Evolutionary conservation across 2,329 filamentous ascomycete genomes (phyloP).

Genomic region (Grosmannia huntii): DNA sequence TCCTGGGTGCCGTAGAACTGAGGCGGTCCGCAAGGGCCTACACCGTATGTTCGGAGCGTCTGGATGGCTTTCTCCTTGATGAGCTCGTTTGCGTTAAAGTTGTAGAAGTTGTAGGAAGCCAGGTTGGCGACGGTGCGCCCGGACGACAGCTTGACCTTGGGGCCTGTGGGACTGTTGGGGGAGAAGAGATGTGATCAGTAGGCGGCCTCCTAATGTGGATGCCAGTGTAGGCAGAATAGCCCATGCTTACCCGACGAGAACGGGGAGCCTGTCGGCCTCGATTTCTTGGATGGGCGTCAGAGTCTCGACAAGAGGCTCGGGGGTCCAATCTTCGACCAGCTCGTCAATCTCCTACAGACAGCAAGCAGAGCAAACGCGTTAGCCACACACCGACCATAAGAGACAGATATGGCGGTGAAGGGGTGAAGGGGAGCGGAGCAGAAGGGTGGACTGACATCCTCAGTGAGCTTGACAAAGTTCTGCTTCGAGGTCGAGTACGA

Average conservation of each 20-base stretch:
- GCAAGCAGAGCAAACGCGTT: not conserved
- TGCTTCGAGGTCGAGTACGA: slow-evolving; percentile 86
- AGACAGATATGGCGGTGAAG: not conserved
- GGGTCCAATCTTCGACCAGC: slow-evolving; percentile 89
- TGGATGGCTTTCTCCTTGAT: slow-evolving; percentile 93
- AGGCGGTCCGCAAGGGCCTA: slow-evolving; percentile 90
- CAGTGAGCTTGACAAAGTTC: slow-evolving; percentile 76
- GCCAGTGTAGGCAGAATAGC: not conserved
- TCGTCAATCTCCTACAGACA: slow-evolving; percentile 70
- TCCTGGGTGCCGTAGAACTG: slow-evolving; percentile 98
- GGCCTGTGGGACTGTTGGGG: slow-evolving; percentile 60
- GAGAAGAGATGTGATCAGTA: not conserved
- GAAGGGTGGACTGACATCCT: slow-evolving; percentile 41
- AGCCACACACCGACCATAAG: not conserved
- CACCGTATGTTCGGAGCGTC: slow-evolving; percentile 86
- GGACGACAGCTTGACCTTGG: slow-evolving; percentile 77
- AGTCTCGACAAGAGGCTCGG: slow-evolving; percentile 73
- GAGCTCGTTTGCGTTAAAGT: slow-evolving; percentile 83
- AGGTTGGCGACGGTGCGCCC: slow-evolving; percentile 89
- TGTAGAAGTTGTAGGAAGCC: slow-evolving; percentile 94
- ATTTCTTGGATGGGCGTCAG: slow-evolving; percentile 63
- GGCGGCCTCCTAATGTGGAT: not conserved
- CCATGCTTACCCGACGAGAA: slow-evolving; percentile 65
- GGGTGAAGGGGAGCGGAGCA: too few species aligned
- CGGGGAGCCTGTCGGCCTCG: slow-evolving; percentile 72